Base-by-base conservation (phyloP, 495 filamentous ascomycete genomes). In the Cladorrhinum samala region DNA sequence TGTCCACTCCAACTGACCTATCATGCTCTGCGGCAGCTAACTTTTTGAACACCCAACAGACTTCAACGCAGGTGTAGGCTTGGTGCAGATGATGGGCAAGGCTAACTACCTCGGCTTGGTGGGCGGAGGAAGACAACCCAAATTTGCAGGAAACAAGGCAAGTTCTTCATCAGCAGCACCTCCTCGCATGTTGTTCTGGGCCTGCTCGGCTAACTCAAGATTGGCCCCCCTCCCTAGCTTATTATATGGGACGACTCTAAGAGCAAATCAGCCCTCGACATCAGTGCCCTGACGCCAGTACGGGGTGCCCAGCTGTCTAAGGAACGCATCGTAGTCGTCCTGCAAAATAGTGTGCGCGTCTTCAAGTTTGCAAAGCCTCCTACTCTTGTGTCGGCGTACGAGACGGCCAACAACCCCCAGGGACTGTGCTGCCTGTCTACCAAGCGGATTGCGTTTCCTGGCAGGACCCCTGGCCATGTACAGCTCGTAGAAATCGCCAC, bases 171-270 rank as follows among this genome's bases (percentile, higher is more conserved):
- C n/a, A n/a, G n/a, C n/a, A n/a, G n/a, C n/a, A n/a, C n/a, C n/a
- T n/a, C n/a, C n/a, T n/a, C n/a, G n/a, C n/a, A n/a, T n/a, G n/a
- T n/a, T 63, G 72, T 40, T 1, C 14, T 27, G 54, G 43, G 50
- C 33, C 56, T 55, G 24, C 54, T 25, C 18, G 36, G 13, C 23
- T 2, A 17, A 21, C 17, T 18, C 3, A 9, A 9, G 3, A 43
- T 48, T 60, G 43, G 60, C 54, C 42, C n/a, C n/a, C 2, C n/a
- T 42, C 9, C 18, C 9, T 40, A 89, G 86, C 76, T 91, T 54
- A 80, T 95, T 23, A 87, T 96, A 53, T 98, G 92, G 93, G 91
- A 97, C 65, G 89, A 95, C 59, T 77, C 76, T 20, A 89, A 87
- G 57, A 82, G 86, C 56, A 88, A 87, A 60, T 77, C 81, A 5